Conservation (phyloP, 2,329 filamentous ascomycete species). For the Arachnomyces sp. region DNA sequence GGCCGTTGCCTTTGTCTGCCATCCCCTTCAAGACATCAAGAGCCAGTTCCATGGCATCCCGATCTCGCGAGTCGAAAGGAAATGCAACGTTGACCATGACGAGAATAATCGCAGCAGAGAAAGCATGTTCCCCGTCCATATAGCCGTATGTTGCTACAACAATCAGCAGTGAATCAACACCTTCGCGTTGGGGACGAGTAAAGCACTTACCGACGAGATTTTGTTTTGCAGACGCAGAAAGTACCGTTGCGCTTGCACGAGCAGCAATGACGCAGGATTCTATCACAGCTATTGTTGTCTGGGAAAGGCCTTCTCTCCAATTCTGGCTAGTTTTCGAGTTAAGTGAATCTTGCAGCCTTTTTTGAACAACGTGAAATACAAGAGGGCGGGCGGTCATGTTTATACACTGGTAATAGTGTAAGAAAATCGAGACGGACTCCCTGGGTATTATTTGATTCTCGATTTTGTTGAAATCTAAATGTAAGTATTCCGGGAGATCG, state of each 20-base stretch:
- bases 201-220: conserved; percentile 41
- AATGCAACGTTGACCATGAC: conserved; percentile 51
- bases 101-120: conserved; percentile 48
- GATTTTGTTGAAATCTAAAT: conserved; percentile 42
- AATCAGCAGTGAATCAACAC: neutral
- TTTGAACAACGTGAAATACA: conserved; percentile 48
- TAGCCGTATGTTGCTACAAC: conserved; percentile 47
- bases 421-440: conserved; percentile 45
- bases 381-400: conserved; percentile 51
- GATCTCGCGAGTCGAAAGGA: conserved; percentile 37
- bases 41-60: conserved; percentile 39
- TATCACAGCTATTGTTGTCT: conserved; percentile 44
- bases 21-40: conserved; percentile 43
- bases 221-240: conserved; percentile 42
- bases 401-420: conserved; percentile 52
- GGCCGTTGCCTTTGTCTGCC: conserved; percentile 47
- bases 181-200: neutral
- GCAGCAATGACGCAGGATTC: conserved; percentile 48
- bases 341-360: conserved; percentile 33
- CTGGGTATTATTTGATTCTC: conserved; percentile 38
- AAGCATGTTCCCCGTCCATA: conserved; percentile 51
- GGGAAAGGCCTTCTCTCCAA: conserved; percentile 43
- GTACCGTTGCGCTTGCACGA: conserved; percentile 42
- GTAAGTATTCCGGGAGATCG: conserved; percentile 41
- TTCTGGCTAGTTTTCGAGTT: conserved; percentile 29